Evolutionary conservation across 2,329 filamentous ascomycete species (phyloP).

Genomic region (Beauveria caledonica): DNA sequence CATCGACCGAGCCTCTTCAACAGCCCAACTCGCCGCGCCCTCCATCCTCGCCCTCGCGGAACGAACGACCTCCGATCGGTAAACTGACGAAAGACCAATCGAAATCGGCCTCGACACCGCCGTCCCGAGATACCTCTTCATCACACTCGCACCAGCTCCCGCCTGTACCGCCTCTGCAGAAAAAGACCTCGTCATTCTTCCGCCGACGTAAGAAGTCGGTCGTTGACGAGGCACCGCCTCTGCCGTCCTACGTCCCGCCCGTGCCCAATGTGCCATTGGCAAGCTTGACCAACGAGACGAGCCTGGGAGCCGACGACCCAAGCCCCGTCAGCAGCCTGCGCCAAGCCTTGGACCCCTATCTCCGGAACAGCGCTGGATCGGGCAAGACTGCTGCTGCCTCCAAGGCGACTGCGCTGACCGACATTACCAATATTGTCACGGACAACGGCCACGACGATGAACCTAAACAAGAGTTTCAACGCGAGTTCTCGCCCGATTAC

Average conservation of each 20-base stretch:
- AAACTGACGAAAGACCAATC: conserved; percentile 14
- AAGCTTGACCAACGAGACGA: conserved; percentile 17
- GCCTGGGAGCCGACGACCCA: conserved; percentile 25
- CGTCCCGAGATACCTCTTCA: conserved; percentile 39
- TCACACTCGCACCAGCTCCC: conserved; percentile 39
- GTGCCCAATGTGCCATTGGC: conserved; percentile 26
- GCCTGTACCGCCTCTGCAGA: conserved; percentile 49
- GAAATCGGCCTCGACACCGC: conserved; percentile 39
- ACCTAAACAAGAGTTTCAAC: conserved; percentile 30
- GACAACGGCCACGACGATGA: conserved; percentile 18
- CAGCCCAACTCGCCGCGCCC: background rate
- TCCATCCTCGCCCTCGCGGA: conserved; percentile 20
- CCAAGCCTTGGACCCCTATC: conserved; percentile 79
- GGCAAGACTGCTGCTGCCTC: conserved; percentile 17
- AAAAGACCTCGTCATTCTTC: conserved; percentile 94
- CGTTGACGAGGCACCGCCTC: conserved; percentile 58
- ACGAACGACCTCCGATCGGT: background rate
- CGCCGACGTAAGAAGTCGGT: conserved; percentile 86
- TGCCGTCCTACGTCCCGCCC: conserved; percentile 39
- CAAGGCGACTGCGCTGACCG: conserved; percentile 19
- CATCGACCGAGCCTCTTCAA: conserved; percentile 15
- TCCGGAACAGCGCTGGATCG: conserved; percentile 33
- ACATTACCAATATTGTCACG: conserved; percentile 19
- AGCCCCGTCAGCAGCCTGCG: conserved; percentile 74
- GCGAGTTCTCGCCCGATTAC: conserved; percentile 69